Evolutionary conservation across 805 yeast species (phyloP).

Genomic region (Lipomyces sp.): DNA sequence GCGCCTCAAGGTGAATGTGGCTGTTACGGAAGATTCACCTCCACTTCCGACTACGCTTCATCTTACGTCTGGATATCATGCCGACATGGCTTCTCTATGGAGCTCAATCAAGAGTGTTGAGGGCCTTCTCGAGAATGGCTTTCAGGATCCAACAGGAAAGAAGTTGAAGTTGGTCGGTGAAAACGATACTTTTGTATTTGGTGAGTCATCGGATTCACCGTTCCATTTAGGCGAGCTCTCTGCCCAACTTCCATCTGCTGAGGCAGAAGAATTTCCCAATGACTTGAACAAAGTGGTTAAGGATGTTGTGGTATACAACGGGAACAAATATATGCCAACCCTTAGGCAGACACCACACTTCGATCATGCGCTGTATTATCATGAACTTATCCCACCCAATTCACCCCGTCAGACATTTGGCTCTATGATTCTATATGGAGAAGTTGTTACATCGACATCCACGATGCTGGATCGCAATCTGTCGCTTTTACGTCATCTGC

Average conservation of each 20-base stretch:
- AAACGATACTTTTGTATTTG: conserved; percentile 58
- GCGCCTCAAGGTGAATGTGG: conserved; percentile 71
- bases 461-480: conserved; percentile 77
- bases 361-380: conserved; percentile 62
- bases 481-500: conserved; percentile 59
- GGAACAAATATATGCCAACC: conserved; percentile 48
- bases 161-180: conserved; percentile 52
- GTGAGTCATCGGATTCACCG: conserved; percentile 32
- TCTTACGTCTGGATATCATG: conserved; percentile 52
- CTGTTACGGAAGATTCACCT: conserved; percentile 48
- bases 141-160: conserved; percentile 43
- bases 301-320: conserved; percentile 59
- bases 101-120: conserved; percentile 43
- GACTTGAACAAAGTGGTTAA: conserved; percentile 64
- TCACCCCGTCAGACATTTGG: conserved; percentile 50
- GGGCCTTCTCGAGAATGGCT: conserved; percentile 43
- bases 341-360: conserved; percentile 68
- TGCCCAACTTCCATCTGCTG: conserved; percentile 22
- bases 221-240: conserved; percentile 19
- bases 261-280: conserved; percentile 45
- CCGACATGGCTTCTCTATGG: conserved; percentile 46
- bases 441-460: conserved; percentile 87
- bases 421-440: conserved; percentile 71
- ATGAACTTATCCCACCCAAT: conserved; percentile 29
- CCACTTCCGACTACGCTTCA: conserved; percentile 75